Conservation (phyloP, 306 rosid species). For the Acacia confusa region DNA sequence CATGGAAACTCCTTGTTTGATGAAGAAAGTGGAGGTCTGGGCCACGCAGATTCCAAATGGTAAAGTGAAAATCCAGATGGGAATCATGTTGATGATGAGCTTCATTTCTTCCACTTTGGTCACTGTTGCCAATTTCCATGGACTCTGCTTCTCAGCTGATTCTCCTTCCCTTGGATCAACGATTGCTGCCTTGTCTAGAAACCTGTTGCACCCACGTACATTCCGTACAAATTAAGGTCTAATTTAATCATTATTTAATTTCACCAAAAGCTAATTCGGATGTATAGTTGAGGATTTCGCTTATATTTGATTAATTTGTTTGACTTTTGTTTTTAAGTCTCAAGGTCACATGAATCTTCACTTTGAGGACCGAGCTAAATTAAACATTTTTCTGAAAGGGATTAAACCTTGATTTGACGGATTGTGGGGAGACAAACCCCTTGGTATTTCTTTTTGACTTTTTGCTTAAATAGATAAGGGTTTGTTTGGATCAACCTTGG, state of each 20-base stretch:
- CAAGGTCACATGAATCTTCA: no score
- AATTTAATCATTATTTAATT: not conserved
- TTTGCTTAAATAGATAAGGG: not conserved
- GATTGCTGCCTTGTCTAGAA: constrained; percentile 91
- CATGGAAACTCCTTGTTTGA: constrained; percentile 66
- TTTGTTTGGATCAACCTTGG: no score
- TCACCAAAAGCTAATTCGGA: not conserved
- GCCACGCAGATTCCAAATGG: constrained; percentile 78
- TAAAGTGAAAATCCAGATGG: constrained; percentile 74
- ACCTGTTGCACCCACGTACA: constrained; percentile 44
- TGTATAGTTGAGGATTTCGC: no score
- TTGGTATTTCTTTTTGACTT: not conserved
- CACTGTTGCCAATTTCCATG: constrained; percentile 72
- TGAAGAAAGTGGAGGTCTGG: constrained; percentile 81
- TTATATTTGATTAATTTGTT: not conserved
- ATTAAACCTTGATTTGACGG: no score
- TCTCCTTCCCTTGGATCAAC: constrained; percentile 41
- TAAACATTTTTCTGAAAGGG: no score
- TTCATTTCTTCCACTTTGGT: constrained; percentile 86
- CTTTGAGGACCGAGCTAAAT: no score
- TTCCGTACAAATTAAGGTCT: not conserved
- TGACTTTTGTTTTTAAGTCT: no score
- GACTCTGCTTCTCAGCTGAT: constrained; percentile 48
- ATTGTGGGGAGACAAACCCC: no score
- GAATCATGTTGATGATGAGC: constrained; percentile 79